Base-by-base conservation (phyloP, 2,329 filamentous ascomycete species). In the Aspergillus sp. region DNA sequence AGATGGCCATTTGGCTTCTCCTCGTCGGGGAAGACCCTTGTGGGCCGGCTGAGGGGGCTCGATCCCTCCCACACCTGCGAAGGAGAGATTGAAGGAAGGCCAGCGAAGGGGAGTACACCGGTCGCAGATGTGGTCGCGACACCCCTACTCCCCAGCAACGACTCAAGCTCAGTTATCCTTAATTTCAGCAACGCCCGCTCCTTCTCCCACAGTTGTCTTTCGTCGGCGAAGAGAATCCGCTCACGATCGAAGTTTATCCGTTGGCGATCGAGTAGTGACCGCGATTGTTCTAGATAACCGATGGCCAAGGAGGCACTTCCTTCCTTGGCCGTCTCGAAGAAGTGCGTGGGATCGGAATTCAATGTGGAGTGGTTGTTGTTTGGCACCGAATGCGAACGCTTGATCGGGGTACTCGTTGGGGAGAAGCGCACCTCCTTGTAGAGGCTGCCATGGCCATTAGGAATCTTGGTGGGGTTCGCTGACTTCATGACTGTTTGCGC, bases 61-160 rank as follows among this genome's bases (percentile, higher is more conserved):
- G 77, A 71, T 17, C 76, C 76, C 64, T 78, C 73, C 78, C 77
- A 79, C 48, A 79, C 71, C 49, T 77, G 76, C 21, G 69, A 67
- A 33, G 57, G 55, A 35, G 23, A 33, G 52, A 48, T 44, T 35
- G 57, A 43, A 27, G 59, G 48, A 41, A 60, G 43, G 43, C 40
- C 31, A 19, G 57, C 56, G 24, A 49, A 55, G 47, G 33, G 35
- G 15, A 55, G 53, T 31, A 43, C 46, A 45, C 45, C 60, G 52
- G 57, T 57, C 53, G 56, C 39, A 37, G 54, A 33, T 24, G 57
- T 68, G 24, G 52, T 54, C 23, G 54, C 41, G 45, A 54, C 40
- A 27, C 56, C 62, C 46, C 59, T 59, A 11, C 46, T 64, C 55
- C 67, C 71, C 46, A 75, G 46, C 41, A 67, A 62, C 15, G 65